These are phyloP conservation scores for Sordariomycetes sp. DNA, from an alignment of 2,329 filamentous ascomycete species.

Conservation along the genomic window DNA sequence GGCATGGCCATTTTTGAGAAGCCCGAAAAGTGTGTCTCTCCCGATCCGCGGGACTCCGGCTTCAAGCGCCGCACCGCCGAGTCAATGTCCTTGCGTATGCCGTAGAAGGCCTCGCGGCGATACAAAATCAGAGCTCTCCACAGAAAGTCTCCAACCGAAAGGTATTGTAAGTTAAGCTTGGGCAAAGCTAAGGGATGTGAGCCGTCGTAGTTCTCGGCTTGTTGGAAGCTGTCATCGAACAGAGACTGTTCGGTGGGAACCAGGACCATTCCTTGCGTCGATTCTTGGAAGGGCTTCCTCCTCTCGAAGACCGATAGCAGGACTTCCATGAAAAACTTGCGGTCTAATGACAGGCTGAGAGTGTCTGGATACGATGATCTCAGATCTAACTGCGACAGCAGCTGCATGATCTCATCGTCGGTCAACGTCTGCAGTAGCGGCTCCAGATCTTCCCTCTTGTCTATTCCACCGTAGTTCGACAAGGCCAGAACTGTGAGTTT, in stretches of 20 bases:
- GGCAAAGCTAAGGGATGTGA: constrained; percentile 81
- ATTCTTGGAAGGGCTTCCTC: constrained; percentile 74
- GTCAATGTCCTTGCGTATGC: constrained; percentile 86
- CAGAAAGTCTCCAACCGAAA: constrained; percentile 92
- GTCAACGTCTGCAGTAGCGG: constrained; percentile 63
- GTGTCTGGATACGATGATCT: constrained; percentile 73
- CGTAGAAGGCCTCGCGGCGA: constrained; percentile 85
- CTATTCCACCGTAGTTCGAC: constrained; percentile 85
- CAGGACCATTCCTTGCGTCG: constrained; percentile 58
- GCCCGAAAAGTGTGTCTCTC: constrained; percentile 67
- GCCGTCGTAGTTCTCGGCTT: constrained; percentile 82
- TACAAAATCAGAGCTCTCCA: constrained; percentile 90
- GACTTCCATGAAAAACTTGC: constrained; percentile 60
- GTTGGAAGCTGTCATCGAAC: constrained; percentile 69
- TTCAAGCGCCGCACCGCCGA: constrained; percentile 69
- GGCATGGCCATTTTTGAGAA: constrained; percentile 88
- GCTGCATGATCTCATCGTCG: constrained; percentile 62
- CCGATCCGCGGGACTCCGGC: constrained; percentile 54
- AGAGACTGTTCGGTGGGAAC: constrained; percentile 77
- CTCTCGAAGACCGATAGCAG: constrained; percentile 69
- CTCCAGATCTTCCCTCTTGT: constrained; percentile 69
- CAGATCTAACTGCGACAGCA: constrained; percentile 66
- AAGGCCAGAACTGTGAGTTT: constrained; percentile 87
- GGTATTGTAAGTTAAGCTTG: constrained; percentile 90
- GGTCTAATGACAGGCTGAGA: constrained; percentile 52